Evolutionary conservation across 306 rosid species (phyloP).

Genomic region (Vachellia collinsii): DNA sequence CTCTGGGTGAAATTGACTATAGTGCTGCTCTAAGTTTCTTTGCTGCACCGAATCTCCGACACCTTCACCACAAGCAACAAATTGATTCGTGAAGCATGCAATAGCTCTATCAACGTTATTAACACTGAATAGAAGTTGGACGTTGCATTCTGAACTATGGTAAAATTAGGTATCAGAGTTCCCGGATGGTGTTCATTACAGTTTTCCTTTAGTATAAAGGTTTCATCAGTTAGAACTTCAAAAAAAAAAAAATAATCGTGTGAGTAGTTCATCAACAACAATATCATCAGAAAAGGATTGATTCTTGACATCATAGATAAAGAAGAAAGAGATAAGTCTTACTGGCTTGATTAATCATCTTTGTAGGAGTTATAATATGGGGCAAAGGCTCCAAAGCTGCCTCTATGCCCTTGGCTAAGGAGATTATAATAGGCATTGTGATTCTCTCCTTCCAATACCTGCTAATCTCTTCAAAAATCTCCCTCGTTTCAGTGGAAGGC

Average conservation of each 20-base stretch:
- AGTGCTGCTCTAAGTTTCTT: not conserved
- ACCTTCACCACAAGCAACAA: not conserved
- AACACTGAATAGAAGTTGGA: not conserved
- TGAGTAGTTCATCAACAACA: not conserved
- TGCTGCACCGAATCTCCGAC: not conserved
- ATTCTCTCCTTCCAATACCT: constrained; percentile 89
- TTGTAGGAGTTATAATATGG: constrained; percentile 86
- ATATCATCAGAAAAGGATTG: not conserved
- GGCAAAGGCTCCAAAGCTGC: constrained; percentile 90
- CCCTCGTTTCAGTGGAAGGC: constrained; percentile 90
- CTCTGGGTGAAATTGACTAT: constrained; percentile 21
- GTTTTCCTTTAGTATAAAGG: not conserved
- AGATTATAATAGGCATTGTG: constrained; percentile 77
- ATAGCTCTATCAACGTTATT: not conserved
- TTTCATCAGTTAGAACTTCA: not conserved
- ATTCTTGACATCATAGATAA: not conserved
- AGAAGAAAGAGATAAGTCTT: constrained; percentile 37
- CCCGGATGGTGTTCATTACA: not conserved
- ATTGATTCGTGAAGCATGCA: not conserved
- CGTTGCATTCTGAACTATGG: not conserved
- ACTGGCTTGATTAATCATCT: constrained; percentile 87
- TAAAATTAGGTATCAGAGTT: not conserved
- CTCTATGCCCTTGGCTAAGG: constrained; percentile 86
- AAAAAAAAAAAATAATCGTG: not conserved
- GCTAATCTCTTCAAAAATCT: constrained; percentile 87